These are phyloP conservation scores for Eutrema yunnanense DNA, from an alignment of 345 rosid genomes.

Conservation along the genomic window DNA sequence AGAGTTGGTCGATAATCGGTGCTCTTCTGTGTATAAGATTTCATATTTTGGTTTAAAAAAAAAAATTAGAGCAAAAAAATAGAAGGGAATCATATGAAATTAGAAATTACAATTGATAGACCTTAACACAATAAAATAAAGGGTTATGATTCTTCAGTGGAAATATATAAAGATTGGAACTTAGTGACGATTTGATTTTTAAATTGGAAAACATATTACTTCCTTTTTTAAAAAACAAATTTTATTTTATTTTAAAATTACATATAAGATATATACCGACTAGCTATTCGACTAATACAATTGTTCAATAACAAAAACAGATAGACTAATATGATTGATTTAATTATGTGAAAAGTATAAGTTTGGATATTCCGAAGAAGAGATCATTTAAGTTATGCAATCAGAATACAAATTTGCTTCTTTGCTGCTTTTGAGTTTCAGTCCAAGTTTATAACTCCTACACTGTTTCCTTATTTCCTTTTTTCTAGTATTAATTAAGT, in stretches of 20 bases:
- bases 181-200: background rate
- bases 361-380: background rate
- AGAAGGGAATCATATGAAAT: background rate
- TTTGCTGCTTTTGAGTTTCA: slow-evolving; percentile 6
- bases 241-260: no score
- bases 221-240: no score
- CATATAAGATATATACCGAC: no score
- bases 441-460: background rate
- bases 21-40: background rate
- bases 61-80: background rate
- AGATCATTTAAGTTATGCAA: background rate
- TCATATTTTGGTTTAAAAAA: background rate
- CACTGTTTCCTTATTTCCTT: background rate
- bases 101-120: background rate
- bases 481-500: background rate
- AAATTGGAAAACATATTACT: no score
- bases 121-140: background rate
- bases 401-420: background rate
- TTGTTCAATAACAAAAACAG: no score
- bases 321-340: no score
- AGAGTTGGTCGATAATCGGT: background rate
- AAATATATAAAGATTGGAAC: background rate
- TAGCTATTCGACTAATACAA: no score
- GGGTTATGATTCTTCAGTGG: background rate
- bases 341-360: background rate